Base-by-base conservation (phyloP, 345 rosid species). In the Populus euphratica region DNA sequence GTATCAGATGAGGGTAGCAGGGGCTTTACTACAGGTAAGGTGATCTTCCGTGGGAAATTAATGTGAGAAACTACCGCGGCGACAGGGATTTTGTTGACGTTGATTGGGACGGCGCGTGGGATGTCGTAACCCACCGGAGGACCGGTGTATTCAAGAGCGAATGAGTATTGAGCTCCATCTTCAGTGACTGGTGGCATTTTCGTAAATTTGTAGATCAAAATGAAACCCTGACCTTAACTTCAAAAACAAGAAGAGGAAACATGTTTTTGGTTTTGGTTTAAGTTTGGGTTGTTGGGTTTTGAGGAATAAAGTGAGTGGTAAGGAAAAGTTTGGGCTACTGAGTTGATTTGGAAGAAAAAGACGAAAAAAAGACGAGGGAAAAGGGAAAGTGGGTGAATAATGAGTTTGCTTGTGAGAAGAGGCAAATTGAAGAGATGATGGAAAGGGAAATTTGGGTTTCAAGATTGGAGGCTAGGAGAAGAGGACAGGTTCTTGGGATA, bases 61-160 rank as follows among this genome's bases (percentile, higher is more conserved):
- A 90, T 89, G 79, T 90, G 90, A n/a, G 96, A 79, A 47, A 91
- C 98, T 1, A 91, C 97, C 21, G 97, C 84, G n/a, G 99, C 99
- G n/a, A 96, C 92, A 7, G 99, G 99, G 80, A 96, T 92, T 62
- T 77, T 88, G 66, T 81, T 87, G n/a, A 93, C 88, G 84, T 92
- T 96, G 81, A 96, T 89, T 2, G 99, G 99, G 77, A 89, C 86
- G 5, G 98, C 99, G 33, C 92, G 91, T 20, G 99, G 99, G 39
- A 96, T 86, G 75, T 91, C 90, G 87, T 87, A 89, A 31, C 87
- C 59, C 72, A 96, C 72, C 52, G 99, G 99, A 2, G 99, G 99
- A 21, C 99, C 99, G 25, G 82, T 78, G 74, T 96, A 96, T 69
- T 94, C 97, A 68, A 91, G 79, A 2, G 98, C 99, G 44, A 94